A percentile compares a stretch with the other conserved stretches of the same genome.
Conservation (phyloP, 2,329 filamentous ascomycete species). For the Fusarium heterosporum region DNA sequence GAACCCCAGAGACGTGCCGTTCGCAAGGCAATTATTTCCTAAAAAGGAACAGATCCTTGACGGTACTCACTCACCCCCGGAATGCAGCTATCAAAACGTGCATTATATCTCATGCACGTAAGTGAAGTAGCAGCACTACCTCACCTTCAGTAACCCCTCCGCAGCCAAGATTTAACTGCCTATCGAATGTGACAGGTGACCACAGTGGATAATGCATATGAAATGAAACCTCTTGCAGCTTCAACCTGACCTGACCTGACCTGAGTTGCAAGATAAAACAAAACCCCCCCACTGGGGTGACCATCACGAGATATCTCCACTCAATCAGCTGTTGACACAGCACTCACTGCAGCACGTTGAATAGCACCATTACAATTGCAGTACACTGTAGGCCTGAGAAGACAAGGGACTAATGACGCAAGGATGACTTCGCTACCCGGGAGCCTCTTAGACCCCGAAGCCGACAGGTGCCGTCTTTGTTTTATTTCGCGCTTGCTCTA, state of each 20-base stretch:
- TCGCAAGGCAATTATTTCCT: not conserved
- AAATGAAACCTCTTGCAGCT: not conserved
- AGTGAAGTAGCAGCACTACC: conserved; percentile 1
- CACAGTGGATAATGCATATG: not conserved
- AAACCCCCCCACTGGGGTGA: conserved; percentile 13
- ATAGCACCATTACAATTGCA: not conserved
- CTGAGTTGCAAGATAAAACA: conserved; percentile 1
- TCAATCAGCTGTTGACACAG: conserved; percentile 4
- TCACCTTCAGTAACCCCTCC: not conserved
- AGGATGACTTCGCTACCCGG: conserved; percentile 13
- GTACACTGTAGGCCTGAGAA: conserved; percentile 1
- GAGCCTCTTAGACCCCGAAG: conserved; percentile 2
- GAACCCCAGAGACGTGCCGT: conserved; percentile 1
- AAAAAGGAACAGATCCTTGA: not conserved
- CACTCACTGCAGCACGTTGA: not conserved
- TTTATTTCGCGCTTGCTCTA: not conserved
- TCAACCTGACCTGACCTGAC: conserved; percentile 12
- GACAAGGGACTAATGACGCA: not conserved
- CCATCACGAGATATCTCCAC: conserved; percentile 24
- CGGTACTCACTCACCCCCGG: not conserved
- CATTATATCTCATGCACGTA: conserved; percentile 12
- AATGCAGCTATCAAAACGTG: conserved; percentile 8
- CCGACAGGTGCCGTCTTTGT: conserved; percentile 1
- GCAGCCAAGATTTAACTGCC: not conserved
- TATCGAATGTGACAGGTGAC: conserved; percentile 31